Evolutionary conservation across 768 basidiomycete species (phyloP).

Genomic region (Mrakia gelida): DNA sequence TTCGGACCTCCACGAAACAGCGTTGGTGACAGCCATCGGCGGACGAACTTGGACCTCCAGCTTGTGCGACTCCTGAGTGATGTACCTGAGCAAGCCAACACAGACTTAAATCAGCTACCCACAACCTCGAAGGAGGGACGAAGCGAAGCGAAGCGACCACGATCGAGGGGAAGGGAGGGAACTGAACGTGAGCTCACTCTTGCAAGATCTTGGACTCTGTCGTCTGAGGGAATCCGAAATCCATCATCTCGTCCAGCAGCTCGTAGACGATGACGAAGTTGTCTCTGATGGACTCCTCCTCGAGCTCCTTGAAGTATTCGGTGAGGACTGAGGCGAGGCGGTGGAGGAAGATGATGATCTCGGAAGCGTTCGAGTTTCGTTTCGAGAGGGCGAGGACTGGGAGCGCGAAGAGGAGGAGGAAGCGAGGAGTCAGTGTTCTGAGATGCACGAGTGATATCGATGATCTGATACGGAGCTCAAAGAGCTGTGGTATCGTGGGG

Average conservation of each 20-base stretch:
- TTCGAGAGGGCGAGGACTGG: conserved; percentile 92
- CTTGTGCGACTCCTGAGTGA: conserved; percentile 86
- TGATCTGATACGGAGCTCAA: not conserved
- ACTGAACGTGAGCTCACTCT: conserved; percentile 60
- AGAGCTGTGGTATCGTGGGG: not conserved
- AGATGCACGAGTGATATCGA: too few species aligned
- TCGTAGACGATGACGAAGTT: conserved; percentile 99
- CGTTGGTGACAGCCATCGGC: conserved; percentile 95
- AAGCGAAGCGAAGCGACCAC: too few species aligned
- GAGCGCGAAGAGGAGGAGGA: not conserved
- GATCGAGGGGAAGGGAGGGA: not conserved
- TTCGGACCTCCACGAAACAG: conserved; percentile 96
- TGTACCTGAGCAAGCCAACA: conserved; percentile 44
- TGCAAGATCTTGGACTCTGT: conserved; percentile 99
- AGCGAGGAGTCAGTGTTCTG: not conserved
- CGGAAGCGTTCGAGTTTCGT: conserved; percentile 90
- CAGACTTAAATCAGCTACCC: conserved; percentile 41
- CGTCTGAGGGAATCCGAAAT: conserved; percentile 97
- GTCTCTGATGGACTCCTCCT: conserved; percentile 97
- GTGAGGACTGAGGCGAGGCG: conserved; percentile 71
- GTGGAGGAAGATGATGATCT: conserved; percentile 94
- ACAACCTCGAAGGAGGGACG: not conserved
- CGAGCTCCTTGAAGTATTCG: conserved; percentile 99
- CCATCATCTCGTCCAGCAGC: conserved; percentile 99
- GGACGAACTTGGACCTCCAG: conserved; percentile 94